Evolutionary conservation across 2,329 filamentous ascomycete genomes (phyloP), one percentile per base, ranked within the genome.

Genomic region (Aspergillus caelatus): DNA sequence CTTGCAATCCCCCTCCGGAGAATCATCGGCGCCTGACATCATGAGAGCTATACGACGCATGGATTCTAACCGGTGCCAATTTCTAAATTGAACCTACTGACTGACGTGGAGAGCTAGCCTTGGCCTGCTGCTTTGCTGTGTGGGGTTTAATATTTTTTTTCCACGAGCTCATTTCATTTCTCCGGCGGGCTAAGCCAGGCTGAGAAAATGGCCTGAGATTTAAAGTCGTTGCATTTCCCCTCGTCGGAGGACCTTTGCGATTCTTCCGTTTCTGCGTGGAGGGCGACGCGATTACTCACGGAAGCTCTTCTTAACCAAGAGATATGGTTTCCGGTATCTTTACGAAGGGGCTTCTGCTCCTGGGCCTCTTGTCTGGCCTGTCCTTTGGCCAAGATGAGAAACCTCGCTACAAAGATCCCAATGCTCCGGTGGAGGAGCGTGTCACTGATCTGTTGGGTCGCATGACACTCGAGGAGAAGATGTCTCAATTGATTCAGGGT

Each of bases 391-490:
- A 69, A 12, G 56, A 60, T 62, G 60, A 48, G n/a, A 67, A 58
- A 4, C 74, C 74, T 0, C 61, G 71, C 1, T 91, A 91, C 82
- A 91, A 89, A 73, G 81, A 92, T 72, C 79, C 88, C 6, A 81
- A 81, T 61, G 86, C 88, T 7, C 79, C 86, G 9, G 80, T 92
- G 16, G 87, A 91, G 58, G 85, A 84, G 57, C 83, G 91, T 63
- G 85, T 93, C 12, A 75, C 84, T 11, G 90, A 93, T 73, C 83
- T 93, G 6, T 78, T 93, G 58, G 85, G 85, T 14, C 85, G 88
- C 28, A 93, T 93, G 91, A 91, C 88, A 0, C 84, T 91, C 60
- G 83, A 90, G 71, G 91, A 93, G 64, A 93, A 93, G 79, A 85
- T 87, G 52, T 84, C 88, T 1, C 91, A 93, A 74, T 80, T 90